These are phyloP conservation scores for Lepidopterella palustris DNA, from an alignment of 495 filamentous ascomycete genomes.

Conservation along the genomic window DNA sequence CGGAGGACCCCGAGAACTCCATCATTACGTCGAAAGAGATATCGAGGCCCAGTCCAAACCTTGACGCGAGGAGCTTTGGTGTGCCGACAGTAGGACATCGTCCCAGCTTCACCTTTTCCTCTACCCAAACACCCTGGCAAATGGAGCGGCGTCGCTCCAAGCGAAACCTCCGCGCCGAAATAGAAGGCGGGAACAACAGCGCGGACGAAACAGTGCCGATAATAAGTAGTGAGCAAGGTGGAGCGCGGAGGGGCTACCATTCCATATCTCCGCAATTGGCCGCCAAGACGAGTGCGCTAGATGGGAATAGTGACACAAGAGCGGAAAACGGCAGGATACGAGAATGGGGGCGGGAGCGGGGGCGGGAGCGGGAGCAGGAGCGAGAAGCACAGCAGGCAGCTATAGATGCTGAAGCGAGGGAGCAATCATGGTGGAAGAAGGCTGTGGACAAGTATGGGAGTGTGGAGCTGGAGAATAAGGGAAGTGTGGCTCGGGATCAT, in stretches of 20 bases:
- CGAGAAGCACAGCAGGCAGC: slow-evolving; percentile 21
- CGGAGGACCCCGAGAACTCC: too few species aligned
- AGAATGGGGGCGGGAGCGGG: neutral
- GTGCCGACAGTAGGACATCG: too few species aligned
- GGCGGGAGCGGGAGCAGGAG: slow-evolving; percentile 15
- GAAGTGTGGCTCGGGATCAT: slow-evolving; percentile 90
- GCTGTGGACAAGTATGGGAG: slow-evolving; percentile 65
- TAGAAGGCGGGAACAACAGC: neutral
- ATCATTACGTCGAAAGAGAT: too few species aligned
- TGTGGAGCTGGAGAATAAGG: slow-evolving; percentile 93
- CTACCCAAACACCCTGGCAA: neutral
- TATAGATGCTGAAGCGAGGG: slow-evolving; percentile 27
- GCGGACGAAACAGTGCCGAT: slow-evolving; percentile 21
- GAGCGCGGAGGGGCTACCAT: slow-evolving; percentile 10
- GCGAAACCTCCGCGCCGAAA: neutral
- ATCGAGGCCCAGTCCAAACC: too few species aligned
- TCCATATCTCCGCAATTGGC: slow-evolving; percentile 16
- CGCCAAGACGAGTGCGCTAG: slow-evolving; percentile 2
- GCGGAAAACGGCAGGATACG: too few species aligned
- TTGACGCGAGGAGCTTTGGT: too few species aligned
- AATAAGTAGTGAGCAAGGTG: slow-evolving; percentile 8
- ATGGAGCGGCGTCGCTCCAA: neutral
- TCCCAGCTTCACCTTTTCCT: neutral
- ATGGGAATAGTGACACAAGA: neutral
- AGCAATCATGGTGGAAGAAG: slow-evolving; percentile 43